Evolutionary conservation across 2,329 filamentous ascomycete genomes (phyloP), one percentile per base, ranked within the genome.

Genomic region (Thermomyces lanuginosus): DNA sequence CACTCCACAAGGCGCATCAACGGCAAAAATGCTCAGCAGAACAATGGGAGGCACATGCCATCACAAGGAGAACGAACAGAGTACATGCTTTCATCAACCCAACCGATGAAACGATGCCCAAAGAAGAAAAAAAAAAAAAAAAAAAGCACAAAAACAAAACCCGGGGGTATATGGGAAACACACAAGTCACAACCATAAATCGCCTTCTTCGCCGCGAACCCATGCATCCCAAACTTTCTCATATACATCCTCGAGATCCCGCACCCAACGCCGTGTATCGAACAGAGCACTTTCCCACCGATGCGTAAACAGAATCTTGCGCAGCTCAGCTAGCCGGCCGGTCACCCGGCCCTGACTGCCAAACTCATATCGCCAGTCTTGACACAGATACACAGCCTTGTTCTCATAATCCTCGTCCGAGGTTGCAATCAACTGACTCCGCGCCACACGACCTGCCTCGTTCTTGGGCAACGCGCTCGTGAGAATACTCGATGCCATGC

Each of bases 401-500:
- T 71, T 65, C 54, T 95, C 86, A 43, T 98, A 98, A 29, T 89
- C 72, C 20, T 73, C 67, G 39, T 98, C 89, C 29, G 69, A 73
- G 4, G 52, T 55, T 0, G 78, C 80, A 30, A 92, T 82, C 16
- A 98, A 63, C 31, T 93, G 82, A 10, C 56, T 49, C 0, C 76
- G 76, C 1, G 77, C 79, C 31, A 58, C 60, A 5, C 59, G 56
- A 3, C 86, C 83, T n/a, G 72, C 69, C 1, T 61, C 55, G 0
- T 61, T 64, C 38, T 72, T 76, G 0, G 89, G 89, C 3, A 98
- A 58, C 0, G 89, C 89, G 9, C 89, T 89, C 37, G 73, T 79
- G 16, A 98, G 64, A 30, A 98, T 95, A 7, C 82, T 92, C 5
- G 89, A 84, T 5, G 86, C 89, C 78, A 98, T 98, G 28, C 89